Evolutionary conservation across 352 stramenopile genomes (phyloP), one percentile per base, ranked within the genome.

Genomic region (Phytophthora sp.): DNA sequence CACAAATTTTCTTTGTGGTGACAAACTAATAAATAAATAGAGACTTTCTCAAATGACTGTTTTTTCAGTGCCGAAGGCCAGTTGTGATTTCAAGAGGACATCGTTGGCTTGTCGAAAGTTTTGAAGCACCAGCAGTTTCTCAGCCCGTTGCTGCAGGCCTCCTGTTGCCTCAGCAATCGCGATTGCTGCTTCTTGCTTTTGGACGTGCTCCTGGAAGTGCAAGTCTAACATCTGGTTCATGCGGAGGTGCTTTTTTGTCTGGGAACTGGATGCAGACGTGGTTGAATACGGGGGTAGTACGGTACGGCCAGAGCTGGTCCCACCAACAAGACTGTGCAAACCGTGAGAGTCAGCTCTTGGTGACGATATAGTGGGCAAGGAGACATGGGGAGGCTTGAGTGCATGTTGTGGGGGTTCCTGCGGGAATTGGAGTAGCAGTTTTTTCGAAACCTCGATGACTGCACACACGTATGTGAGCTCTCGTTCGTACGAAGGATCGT

Each of bases 391-490:
- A 28, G 43, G 9, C 35, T 62, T 64, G 39, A 69, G 28, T 5
- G 57, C 11, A 4, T 42, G 17, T 18, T 62, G 43, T 9, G 23
- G 50, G n/a, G 41, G 20, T 4, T 64, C 18, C n/a, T 46, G 34
- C 38, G 58, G 64, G 7, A 73, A 73, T 34, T 62, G 13, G 15
- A 38, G 46, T 27, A 44, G 34, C 13, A 73, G 41, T 37, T 65
- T 58, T 35, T 65, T 69, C 0, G 51, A n/a, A 13, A 92, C 62
- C 15, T 89, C 77, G 15, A 89, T 64, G 18, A 83, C 62, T 4
- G 66, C 68, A 46, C 76, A 84, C 17, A 92, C 57, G 38, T 86
- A 86, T 9, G 74, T 70, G 12, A 92, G 62, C 27, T 92, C 83
- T 5, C 76, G 70, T 23, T 89, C 69, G 34, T 89, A 89, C 10